Percentiles rank a stretch among this genome's conserved stretches.
Evolutionary conservation across 108 stramenopile genomes (phyloP).

Genomic region (Asterionellopsis glacialis): DNA sequence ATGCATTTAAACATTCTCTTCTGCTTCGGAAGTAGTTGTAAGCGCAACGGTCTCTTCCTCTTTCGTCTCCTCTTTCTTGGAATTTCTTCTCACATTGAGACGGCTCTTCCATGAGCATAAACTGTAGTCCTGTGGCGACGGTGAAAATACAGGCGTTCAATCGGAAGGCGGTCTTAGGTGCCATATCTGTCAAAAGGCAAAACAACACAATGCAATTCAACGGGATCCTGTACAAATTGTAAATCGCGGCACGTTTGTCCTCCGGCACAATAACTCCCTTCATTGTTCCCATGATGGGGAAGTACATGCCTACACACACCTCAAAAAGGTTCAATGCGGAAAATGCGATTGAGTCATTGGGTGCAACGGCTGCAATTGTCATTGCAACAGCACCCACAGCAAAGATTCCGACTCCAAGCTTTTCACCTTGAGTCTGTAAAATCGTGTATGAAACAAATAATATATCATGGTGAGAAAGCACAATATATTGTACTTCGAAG

Average conservation of each 20-base stretch:
- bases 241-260: constrained; percentile 87
- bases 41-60: no score
- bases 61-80: not conserved
- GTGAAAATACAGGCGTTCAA: constrained; percentile 64
- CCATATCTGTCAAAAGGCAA: constrained; percentile 78
- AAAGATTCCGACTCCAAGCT: constrained; percentile 57
- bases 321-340: constrained; percentile 93
- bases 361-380: constrained; percentile 45
- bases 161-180: constrained; percentile 50
- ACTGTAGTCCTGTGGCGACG: constrained; percentile 56
- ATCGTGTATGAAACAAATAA: no score
- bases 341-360: constrained; percentile 59
- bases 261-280: constrained; percentile 94
- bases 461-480: no score
- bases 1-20: no score
- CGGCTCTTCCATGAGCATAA: constrained; percentile 43
- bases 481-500: no score
- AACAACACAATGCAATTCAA: constrained; percentile 94
- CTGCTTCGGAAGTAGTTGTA: no score
- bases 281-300: constrained; percentile 92
- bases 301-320: constrained; percentile 95
- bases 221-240: constrained; percentile 92
- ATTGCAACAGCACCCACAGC: constrained; percentile 61
- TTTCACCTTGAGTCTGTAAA: constrained; percentile 45
- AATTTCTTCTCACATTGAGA: constrained; percentile 1